Base-by-base conservation (phyloP, 192 early-diverging fungal genomes). In the Coemansia sp. region DNA sequence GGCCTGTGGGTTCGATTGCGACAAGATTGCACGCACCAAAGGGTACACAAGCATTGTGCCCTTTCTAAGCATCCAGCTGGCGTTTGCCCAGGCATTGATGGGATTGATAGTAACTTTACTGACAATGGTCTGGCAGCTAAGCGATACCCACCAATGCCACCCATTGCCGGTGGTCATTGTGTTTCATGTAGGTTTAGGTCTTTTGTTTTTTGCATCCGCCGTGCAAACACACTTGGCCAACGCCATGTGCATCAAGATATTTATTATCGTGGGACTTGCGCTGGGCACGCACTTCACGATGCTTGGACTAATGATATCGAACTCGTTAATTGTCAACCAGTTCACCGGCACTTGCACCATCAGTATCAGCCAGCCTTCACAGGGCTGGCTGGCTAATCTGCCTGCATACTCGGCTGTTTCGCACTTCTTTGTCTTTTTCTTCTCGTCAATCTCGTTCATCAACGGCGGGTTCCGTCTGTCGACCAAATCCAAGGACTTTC, bases 241-340 rank as follows among this genome's bases (percentile, higher is more conserved):
- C 63, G 51, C 55, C 15, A 39, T 33, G 53, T 78, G 70, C 48
- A 52, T 72, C 58, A 78, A 78, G 48, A 69, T 64, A 30, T 78
- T 78, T 18, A 29, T 72, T 15, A 75, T 75, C 42, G 52, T 75
- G 33, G 45, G 16, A 12, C n/a, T 61, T 2, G 72, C 62, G 8
- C 29, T 75, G 3, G 56, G 58, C 7, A 63, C 59, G 10, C 66
- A 75, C 23, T 69, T 62, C 23, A 18, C 34, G 18, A 61, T 69
- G 35, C 51, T 69, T 2, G 72, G 62, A 1, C 39, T 75, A 16
- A 40, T 46, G 2, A 7, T 68, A 0, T 6, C 56, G 12, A 28
- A 52, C 20, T 13, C 35, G 33, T 29, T 18, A 7, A 4, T 26
- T 13, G 26, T 7, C 18, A 13, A 9, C 13, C 29, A 42, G 16